phyloP scores from a whole-genome alignment of 2,329 filamentous ascomycete species.

The Thielaviopsis ethacetica region DNA sequence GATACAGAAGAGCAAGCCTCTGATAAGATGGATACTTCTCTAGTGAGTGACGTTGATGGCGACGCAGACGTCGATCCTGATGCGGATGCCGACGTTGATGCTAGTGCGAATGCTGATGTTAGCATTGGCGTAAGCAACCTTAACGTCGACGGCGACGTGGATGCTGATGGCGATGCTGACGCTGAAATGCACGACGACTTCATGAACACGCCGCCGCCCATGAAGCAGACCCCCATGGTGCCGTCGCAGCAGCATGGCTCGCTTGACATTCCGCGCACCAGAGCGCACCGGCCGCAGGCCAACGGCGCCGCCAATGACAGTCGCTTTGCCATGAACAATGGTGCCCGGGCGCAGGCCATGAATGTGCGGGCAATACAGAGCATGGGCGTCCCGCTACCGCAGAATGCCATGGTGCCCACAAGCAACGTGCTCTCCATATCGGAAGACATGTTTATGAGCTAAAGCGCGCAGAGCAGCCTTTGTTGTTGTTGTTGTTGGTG shows the following conservation, averaged over 20 bases:
- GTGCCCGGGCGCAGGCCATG: slow-evolving; percentile 15
- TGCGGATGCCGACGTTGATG: slow-evolving; percentile 16
- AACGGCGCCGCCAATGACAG: slow-evolving; percentile 1
- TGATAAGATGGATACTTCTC: slow-evolving; percentile 24
- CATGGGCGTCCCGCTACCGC: slow-evolving; percentile 23
- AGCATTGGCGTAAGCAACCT: slow-evolving; percentile 19
- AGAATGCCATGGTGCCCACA: slow-evolving; percentile 25
- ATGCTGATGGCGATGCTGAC: slow-evolving; percentile 23
- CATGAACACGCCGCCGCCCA: slow-evolving; percentile 15
- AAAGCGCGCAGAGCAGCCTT: slow-evolving; percentile 11
- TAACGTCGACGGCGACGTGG: slow-evolving; percentile 16
- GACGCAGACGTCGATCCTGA: slow-evolving; percentile 17
- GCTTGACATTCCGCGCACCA: slow-evolving; percentile 28
- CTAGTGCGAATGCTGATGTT: slow-evolving; percentile 19
- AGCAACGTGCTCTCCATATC: slow-evolving; percentile 29
- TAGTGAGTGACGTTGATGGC: slow-evolving; percentile 25
- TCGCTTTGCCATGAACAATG: slow-evolving; percentile 6
- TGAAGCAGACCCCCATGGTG: slow-evolving; percentile 18
- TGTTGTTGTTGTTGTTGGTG: neutral
- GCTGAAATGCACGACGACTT: slow-evolving; percentile 44
- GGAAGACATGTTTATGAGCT: slow-evolving; percentile 38
- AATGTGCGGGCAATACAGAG: slow-evolving; percentile 30
- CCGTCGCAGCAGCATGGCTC: slow-evolving; percentile 23
- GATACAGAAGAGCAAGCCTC: neutral
- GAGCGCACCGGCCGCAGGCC: slow-evolving; percentile 14